These are phyloP conservation scores for Aspergillus quadricinctus DNA, from an alignment of 2,329 filamentous ascomycete genomes.

Conservation along the genomic window DNA sequence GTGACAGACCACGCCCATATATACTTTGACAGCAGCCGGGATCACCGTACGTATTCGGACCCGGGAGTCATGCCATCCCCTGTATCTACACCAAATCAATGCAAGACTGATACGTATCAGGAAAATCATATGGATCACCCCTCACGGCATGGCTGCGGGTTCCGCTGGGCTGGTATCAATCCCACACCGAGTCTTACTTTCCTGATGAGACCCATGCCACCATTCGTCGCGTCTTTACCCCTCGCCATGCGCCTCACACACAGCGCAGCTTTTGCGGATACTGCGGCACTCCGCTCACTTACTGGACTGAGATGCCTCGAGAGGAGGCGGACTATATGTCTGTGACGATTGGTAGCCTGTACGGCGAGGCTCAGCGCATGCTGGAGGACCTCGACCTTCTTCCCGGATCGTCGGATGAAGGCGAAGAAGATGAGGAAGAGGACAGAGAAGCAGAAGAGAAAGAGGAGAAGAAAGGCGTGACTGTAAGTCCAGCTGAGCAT, in stretches of 20 bases:
- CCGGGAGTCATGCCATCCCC: background rate
- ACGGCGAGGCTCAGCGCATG: conserved; percentile 64
- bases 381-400: conserved; percentile 74
- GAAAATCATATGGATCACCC: conserved; percentile 63
- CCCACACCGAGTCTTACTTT: conserved; percentile 68
- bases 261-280: conserved; percentile 85
- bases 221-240: conserved; percentile 65
- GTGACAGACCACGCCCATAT: conserved; percentile 59
- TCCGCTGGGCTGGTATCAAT: conserved; percentile 75
- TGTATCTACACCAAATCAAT: conserved; percentile 8
- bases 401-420: conserved; percentile 35
- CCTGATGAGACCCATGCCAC: conserved; percentile 67
- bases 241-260: conserved; percentile 53
- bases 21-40: conserved; percentile 67
- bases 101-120: conserved; percentile 32
- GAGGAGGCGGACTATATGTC: conserved; percentile 74
- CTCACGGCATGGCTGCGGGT: conserved; percentile 79
- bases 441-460: conserved; percentile 34
- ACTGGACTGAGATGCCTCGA: conserved; percentile 71
- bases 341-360: conserved; percentile 73
- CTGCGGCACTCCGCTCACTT: conserved; percentile 80
- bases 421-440: conserved; percentile 1
- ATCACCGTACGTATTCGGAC: conserved; percentile 61
- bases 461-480: conserved; percentile 33
- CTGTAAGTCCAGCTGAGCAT: conserved; percentile 7